Conservation (phyloP, 2,329 filamentous ascomycete species). For the Calonectria fujianensis region DNA sequence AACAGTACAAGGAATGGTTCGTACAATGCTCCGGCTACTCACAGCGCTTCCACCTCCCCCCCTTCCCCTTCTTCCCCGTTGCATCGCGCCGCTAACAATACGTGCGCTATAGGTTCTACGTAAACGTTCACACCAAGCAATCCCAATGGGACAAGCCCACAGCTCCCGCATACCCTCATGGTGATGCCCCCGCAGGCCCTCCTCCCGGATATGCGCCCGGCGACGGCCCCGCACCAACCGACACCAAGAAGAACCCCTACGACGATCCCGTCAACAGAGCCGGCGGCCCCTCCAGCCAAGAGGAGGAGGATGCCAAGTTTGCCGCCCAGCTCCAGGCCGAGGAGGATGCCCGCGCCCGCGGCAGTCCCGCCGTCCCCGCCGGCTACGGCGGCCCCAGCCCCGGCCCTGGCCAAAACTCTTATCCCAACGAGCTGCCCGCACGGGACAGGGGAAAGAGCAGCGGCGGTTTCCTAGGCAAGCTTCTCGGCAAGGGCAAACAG, state of each 20-base stretch:
- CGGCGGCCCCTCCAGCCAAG: conserved; percentile 58
- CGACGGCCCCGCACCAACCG: conserved; percentile 62
- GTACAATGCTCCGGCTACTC: conserved; percentile 40
- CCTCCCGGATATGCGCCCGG: conserved; percentile 80
- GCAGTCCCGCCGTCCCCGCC: conserved; percentile 57
- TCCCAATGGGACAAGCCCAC: conserved; percentile 94
- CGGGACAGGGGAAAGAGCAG: conserved; percentile 61
- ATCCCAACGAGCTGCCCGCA: conserved; percentile 66
- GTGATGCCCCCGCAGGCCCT: conserved; percentile 71
- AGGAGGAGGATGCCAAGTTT: conserved; percentile 81
- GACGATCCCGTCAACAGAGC: conserved; percentile 62
- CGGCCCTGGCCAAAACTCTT: conserved; percentile 56
- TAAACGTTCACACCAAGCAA: conserved; percentile 90
- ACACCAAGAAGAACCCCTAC: conserved; percentile 85
- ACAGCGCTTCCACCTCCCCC: not conserved
- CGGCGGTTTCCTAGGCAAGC: conserved; percentile 71
- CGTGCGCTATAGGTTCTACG: conserved; percentile 82
- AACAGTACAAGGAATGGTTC: conserved; percentile 90
- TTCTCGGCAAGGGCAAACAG: conserved; percentile 68
- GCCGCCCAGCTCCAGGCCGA: conserved; percentile 89
- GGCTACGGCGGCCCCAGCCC: conserved; percentile 58
- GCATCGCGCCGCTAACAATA: conserved; percentile 39
- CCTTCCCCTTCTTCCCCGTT: not conserved
- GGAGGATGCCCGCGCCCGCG: conserved; percentile 79
- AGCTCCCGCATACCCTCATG: conserved; percentile 75